Evolutionary conservation across 2,329 filamentous ascomycete genomes (phyloP), one percentile per base, ranked within the genome.

Genomic region (Pseudocercospora fuligena): DNA sequence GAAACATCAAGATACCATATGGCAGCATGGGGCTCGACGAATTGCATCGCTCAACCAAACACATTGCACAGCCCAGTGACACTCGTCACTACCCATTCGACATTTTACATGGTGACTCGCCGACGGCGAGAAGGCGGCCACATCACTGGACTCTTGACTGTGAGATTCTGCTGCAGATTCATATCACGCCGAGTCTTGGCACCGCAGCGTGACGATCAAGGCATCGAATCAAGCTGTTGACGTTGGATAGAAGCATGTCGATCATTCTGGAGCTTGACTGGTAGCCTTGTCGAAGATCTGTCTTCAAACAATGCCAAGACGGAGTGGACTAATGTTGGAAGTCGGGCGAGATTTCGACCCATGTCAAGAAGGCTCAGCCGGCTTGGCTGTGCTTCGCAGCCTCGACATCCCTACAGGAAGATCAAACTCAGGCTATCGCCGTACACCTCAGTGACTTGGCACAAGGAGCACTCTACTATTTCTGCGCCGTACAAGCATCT

Each of bases 281-380:
- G 25, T 16, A 23, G 49, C 49, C 49, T 53, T 53, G 19, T 53
- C 23, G 23, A 53, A 27, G 19, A 53, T 53, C 23, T 53, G 49
- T 27, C 49, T 53, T 27, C 49, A 53, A 53, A 53, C 49, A 53
- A 53, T 53, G 23, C 49, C 49, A 53, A 53, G 49, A 53, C 49
- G 49, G 49, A 53, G 49, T 25, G 23, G 23, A 23, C 23, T 14
- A 29, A 19, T 49, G 11, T 16, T 53, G 49, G 49, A 25, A 53
- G 23, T 27, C 12, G 23, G 49, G 49, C 23, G 49, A 53, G 49
- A 23, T 12, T 14, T 27, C 9, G 12, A 23, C 49, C 49, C 49
- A 23, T 53, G 49, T 53, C 49, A 21, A 25, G 25, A 47, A 53
- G 49, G 49, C 49, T 53, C 49, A 53, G 49, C 49, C 12, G 49